Base-by-base conservation (phyloP, 2,329 filamentous ascomycete species). In the Penicillium thymicola region DNA sequence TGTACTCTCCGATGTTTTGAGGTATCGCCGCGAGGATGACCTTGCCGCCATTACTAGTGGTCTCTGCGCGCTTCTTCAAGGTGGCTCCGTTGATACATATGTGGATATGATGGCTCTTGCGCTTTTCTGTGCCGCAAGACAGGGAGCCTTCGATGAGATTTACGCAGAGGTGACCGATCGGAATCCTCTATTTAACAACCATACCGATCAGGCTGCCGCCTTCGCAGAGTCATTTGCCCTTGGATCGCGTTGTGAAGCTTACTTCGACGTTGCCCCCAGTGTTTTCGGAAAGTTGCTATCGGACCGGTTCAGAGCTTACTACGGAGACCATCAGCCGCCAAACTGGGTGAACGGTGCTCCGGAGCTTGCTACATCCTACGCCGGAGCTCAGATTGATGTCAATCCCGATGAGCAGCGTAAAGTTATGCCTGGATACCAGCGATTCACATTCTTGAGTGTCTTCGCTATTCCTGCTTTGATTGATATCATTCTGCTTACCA, bases 201-300 rank as follows among this genome's bases (percentile, higher is more conserved):
- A 85, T 54, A 76, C 83, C 2, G 85, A 87, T 55, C 85, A 87
- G 67, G 84, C 84, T 14, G 84, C 83, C 32, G 83, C 83, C 7
- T 87, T 87, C 63, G 81, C 84, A 0, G 85, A 87, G 65, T 79
- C 85, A 0, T 87, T 85, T 70, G 84, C 83, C 0, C 73, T 86
- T 2, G 85, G 85, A 1, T 86, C 84, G 4, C 81, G 84, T 52
- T 87, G 85, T 64, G 83, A 86, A 58, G 77, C 81, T 0, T 87
- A 86, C 64, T 85, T 87, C 56, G 83, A 84, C 57, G 78, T 86
- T 47, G 65, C 74, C 2, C 80, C 81, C 2, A 78, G 77, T 30
- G 73, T 74, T 5, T 72, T 83, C 34, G 81, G 81, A 49, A 76
- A 76, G 54, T 61, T 76, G 30, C 62, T 77, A 9, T 72, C 72